Base-by-base conservation (phyloP, 2,329 filamentous ascomycete genomes). In the Aureobasidium sp. region DNA sequence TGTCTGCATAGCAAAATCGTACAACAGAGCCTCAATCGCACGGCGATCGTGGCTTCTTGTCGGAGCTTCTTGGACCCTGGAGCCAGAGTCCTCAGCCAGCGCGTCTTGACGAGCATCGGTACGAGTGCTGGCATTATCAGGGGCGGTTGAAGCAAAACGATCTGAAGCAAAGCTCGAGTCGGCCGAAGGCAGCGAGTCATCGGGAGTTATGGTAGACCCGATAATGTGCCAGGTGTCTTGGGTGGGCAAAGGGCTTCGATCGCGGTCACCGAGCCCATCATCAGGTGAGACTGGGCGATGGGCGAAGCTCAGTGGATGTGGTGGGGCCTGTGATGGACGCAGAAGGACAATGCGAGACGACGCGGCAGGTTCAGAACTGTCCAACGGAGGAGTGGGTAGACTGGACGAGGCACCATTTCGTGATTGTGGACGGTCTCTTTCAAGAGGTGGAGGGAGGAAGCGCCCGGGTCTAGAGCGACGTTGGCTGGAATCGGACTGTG, bases 151-250 rank as follows among this genome's bases (percentile, higher is more conserved):
- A n/a, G n/a, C n/a, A n/a, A n/a, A n/a, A n/a, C 73, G 73, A 1
- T 77, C 76, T 8, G 87, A 90, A 0, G 84, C 79, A 66, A 95
- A 95, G 0, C 90, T 95, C 1, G 89, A 90, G 25, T 86, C 82
- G 2, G 82, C 80, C 61, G 86, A 94, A 0, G 90, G 88, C 2
- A 88, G 79, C 57, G 88, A 85, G 14, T 85, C 83, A 66, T 95
- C 90, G 0, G 88, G 88, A 0, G 86, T 84, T 56, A 96, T 79
- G 0, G 88, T 94, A 6, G 79, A 84, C 54, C 90, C 74, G 50
- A 96, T 81, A 3, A 84, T 88, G 56, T 91, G 85, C 90, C 90
- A 96, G 45, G 78, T 75, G 57, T 81, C 78, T 42, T 74, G 71
- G 1, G 85, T 84, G 4, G 45, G 41, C 17, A 47, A 55, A n/a